A percentile compares a stretch with the other conserved stretches of the same genome.
These are phyloP conservation scores for Wallacemonas sp. DNA, from an alignment of 208 protist species.

Conservation along the genomic window DNA sequence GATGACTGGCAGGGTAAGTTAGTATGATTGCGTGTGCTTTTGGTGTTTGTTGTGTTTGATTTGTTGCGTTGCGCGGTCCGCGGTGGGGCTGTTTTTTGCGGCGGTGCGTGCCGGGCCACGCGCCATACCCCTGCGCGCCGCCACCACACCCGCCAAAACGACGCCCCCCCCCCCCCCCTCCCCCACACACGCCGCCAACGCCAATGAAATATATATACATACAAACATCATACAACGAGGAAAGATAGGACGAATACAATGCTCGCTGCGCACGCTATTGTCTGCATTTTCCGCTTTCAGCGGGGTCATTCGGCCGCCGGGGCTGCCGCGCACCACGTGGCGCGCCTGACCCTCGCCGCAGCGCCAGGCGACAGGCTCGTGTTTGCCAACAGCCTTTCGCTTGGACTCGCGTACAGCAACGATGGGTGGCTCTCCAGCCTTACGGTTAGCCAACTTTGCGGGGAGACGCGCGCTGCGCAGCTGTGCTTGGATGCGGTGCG, in stretches of 20 bases:
- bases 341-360: not conserved
- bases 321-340: not conserved
- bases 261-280: not conserved
- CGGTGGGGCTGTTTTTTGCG: too few species aligned
- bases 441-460: not conserved
- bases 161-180: too few species aligned
- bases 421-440: slow-evolving; percentile 5
- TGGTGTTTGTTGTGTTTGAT: too few species aligned
- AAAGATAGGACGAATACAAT: not conserved
- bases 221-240: too few species aligned
- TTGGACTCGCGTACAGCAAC: not conserved
- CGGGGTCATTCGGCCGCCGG: not conserved
- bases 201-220: too few species aligned
- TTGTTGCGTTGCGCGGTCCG: too few species aligned
- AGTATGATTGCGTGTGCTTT: too few species aligned
- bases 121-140: too few species aligned
- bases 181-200: too few species aligned
- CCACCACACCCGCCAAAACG: too few species aligned
- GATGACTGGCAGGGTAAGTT: too few species aligned
- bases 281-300: not conserved
- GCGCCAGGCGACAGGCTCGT: not conserved
- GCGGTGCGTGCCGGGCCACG: too few species aligned
- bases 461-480: not conserved
- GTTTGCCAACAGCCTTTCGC: not conserved
- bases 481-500: not conserved